Evolutionary conservation across 2,329 filamentous ascomycete species (phyloP).

Genomic region (Sporothrix humicola): DNA sequence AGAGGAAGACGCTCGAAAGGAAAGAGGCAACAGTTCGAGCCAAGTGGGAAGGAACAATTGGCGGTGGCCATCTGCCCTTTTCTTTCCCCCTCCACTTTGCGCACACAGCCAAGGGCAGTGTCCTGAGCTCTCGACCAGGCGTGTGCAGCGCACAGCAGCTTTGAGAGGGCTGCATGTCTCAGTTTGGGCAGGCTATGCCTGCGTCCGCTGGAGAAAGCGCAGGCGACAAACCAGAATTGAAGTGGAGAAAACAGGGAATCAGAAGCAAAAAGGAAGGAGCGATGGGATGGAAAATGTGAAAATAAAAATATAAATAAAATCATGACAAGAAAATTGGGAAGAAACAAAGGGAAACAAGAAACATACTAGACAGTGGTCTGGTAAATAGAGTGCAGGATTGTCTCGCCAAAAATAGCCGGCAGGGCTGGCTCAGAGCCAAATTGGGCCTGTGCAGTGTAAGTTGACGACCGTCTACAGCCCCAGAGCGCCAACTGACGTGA

Average conservation of each 20-base stretch:
- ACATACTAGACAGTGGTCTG: neutral
- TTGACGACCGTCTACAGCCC: neutral
- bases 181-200: constrained; percentile 23
- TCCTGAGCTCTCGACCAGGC: constrained; percentile 29
- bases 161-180: constrained; percentile 29
- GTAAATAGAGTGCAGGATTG: neutral
- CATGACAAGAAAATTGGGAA: neutral
- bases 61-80: neutral
- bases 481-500: neutral
- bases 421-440: neutral
- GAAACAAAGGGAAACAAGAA: neutral
- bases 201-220: neutral
- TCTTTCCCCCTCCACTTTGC: constrained; percentile 2
- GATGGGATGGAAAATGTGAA: neutral
- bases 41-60: too few relatives aligned
- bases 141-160: constrained; percentile 18
- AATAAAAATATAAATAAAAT: neutral
- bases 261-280: neutral
- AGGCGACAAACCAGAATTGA: neutral
- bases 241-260: neutral
- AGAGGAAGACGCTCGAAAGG: neutral
- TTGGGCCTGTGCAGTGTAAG: constrained; percentile 18
- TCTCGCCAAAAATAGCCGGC: constrained; percentile 21
- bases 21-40: too few relatives aligned
- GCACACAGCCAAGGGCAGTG: constrained; percentile 30